Percentiles rank a stretch among this genome's conserved stretches.
Conservation (phyloP, 768 basidiomycete genomes). For the Dendrothele bispora region DNA sequence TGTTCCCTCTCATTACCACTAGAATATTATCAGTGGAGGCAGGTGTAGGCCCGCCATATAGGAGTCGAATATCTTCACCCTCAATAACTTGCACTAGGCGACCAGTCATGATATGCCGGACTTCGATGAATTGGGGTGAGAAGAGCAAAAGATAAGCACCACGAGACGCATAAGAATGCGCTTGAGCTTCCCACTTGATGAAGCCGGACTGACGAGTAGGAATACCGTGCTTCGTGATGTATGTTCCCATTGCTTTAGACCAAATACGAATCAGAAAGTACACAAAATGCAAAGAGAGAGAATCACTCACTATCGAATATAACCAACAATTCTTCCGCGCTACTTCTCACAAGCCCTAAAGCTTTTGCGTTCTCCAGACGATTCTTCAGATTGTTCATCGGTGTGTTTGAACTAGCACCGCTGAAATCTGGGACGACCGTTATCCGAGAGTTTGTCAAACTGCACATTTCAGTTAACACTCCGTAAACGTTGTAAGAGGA, state of each 20-base stretch:
- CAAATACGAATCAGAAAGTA: slow-evolving; percentile 4
- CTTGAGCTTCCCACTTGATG: slow-evolving; percentile 79
- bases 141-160: slow-evolving; percentile 69
- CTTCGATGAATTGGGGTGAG: slow-evolving; percentile 73
- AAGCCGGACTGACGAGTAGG: slow-evolving; percentile 62
- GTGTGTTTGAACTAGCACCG: slow-evolving; percentile 34
- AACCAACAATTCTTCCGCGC: slow-evolving; percentile 59
- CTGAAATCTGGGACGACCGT: slow-evolving; percentile 62
- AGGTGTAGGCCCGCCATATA: slow-evolving; percentile 43
- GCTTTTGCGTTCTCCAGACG: slow-evolving; percentile 59
- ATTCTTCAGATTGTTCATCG: slow-evolving; percentile 53
- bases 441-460: slow-evolving; percentile 40
- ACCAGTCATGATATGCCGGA: slow-evolving; percentile 64
- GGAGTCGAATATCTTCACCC: slow-evolving; percentile 64
- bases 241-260: slow-evolving; percentile 67
- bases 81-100: slow-evolving; percentile 83
- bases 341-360: slow-evolving; percentile 63
- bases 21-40: slow-evolving; percentile 47
- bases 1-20: slow-evolving; percentile 61
- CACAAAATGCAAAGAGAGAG: not conserved
- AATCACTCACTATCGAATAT: slow-evolving; percentile 67
- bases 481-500: not conserved
- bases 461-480: slow-evolving; percentile 14
- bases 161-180: slow-evolving; percentile 59
- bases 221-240: slow-evolving; percentile 67